Conservation (phyloP, 2,329 filamentous ascomycete species). For the Bretziella fagacearum region DNA sequence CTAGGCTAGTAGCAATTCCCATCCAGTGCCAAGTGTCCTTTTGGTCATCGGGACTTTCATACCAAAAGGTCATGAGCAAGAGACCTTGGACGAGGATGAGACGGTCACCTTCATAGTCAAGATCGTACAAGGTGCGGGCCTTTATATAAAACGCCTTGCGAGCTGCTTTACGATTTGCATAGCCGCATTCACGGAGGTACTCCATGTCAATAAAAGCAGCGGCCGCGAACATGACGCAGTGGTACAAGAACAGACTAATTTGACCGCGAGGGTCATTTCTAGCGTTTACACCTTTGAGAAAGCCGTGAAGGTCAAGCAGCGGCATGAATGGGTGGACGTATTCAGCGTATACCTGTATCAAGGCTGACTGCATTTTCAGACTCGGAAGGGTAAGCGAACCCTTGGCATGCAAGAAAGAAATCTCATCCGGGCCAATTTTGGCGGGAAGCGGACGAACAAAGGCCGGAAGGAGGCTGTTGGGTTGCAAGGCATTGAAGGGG, state of each 20-base stretch:
- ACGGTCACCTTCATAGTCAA: conserved; percentile 84
- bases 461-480: conserved; percentile 31
- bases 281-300: conserved; percentile 42
- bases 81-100: conserved; percentile 77
- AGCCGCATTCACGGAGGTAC: conserved; percentile 60
- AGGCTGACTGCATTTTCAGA: conserved; percentile 53
- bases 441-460: conserved; percentile 68
- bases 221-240: conserved; percentile 87
- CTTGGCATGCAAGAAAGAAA: conserved; percentile 68
- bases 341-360: conserved; percentile 69
- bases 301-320: conserved; percentile 51
- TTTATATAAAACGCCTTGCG: conserved; percentile 80
- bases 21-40: conserved; percentile 99
- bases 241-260: conserved; percentile 74
- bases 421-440: conserved; percentile 64
- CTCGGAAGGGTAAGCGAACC: conserved; percentile 66
- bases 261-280: conserved; percentile 53
- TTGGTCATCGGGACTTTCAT: conserved; percentile 89
- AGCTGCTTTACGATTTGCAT: conserved; percentile 59
- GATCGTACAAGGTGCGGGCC: conserved; percentile 81
- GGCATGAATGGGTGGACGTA: conserved; percentile 94
- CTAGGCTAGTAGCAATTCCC: conserved; percentile 83
- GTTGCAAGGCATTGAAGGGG: conserved; percentile 16
- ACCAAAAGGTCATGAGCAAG: conserved; percentile 92
- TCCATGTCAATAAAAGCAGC: conserved; percentile 76